These are phyloP conservation scores for Ampelomyces quisqualis DNA, from an alignment of 2,329 filamentous ascomycete genomes.

Conservation along the genomic window DNA sequence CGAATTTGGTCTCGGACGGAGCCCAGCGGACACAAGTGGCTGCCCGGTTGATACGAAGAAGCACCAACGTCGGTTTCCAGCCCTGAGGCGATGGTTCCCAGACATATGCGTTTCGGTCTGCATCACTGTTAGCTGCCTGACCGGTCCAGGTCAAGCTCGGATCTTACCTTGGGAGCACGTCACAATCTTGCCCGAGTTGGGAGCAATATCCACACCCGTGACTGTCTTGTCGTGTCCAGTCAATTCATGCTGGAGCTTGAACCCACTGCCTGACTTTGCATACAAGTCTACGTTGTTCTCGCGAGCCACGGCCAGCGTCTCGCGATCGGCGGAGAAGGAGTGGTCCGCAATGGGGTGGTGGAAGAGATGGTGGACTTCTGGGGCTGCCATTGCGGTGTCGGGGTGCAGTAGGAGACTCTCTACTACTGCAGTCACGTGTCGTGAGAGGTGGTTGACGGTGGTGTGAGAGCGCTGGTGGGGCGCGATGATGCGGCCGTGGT, in stretches of 20 bases:
- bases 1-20: constrained; percentile 94
- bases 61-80: constrained; percentile 95
- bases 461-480: constrained; percentile 13
- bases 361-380: constrained; percentile 95
- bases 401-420: constrained; percentile 89
- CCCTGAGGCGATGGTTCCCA: constrained; percentile 92
- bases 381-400: constrained; percentile 68
- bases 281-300: constrained; percentile 92
- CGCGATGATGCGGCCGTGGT: constrained; percentile 11
- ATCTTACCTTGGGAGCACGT: constrained; percentile 87
- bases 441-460: constrained; percentile 8
- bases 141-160: not conserved
- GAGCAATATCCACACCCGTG: constrained; percentile 93
- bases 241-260: constrained; percentile 85
- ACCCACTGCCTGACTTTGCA: constrained; percentile 68
- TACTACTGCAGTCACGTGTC: constrained; percentile 60
- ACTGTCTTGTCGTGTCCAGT: constrained; percentile 97
- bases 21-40: constrained; percentile 98
- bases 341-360: constrained; percentile 96
- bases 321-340: constrained; percentile 91
- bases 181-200: constrained; percentile 86
- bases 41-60: constrained; percentile 94
- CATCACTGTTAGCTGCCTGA: constrained; percentile 17
- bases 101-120: constrained; percentile 95
- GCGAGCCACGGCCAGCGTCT: constrained; percentile 84